Percentiles rank a stretch among this genome's conserved stretches.
Evolutionary conservation across 1,139 yeast species (phyloP).

Genomic region (Suhomyces ambrosiae): DNA sequence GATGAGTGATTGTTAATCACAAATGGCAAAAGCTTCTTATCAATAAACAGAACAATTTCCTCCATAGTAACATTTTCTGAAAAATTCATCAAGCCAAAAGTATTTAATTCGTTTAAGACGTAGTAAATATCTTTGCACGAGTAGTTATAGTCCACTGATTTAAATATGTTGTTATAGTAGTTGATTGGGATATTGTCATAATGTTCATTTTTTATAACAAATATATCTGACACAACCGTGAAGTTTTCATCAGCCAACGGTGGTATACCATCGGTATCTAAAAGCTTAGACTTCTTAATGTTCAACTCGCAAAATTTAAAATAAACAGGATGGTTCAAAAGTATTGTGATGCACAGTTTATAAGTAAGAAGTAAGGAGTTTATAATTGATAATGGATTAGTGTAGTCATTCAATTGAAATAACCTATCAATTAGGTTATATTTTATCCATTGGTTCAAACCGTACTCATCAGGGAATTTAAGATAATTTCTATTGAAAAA

Average conservation of each 20-base stretch:
- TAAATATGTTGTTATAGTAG: conserved; percentile 7
- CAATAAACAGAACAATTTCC: conserved; percentile 6
- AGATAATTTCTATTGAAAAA: conserved; percentile 14
- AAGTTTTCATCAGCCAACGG: not conserved
- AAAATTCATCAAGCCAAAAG: not conserved
- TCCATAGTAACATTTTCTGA: not conserved
- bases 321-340: conserved; percentile 11
- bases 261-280: not conserved
- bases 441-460: conserved; percentile 21
- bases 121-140: conserved; percentile 11
- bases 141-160: conserved; percentile 9
- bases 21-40: conserved; percentile 6
- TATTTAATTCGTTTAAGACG: conserved; percentile 1
- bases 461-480: conserved; percentile 27
- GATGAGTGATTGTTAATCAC: not conserved
- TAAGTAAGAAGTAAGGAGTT: conserved; percentile 10
- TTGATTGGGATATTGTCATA: conserved; percentile 4
- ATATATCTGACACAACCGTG: conserved; percentile 4
- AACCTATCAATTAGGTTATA: conserved; percentile 10
- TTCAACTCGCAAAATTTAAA: conserved; percentile 7
- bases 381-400: conserved; percentile 9
- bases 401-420: conserved; percentile 4
- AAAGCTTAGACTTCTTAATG: conserved; percentile 3
- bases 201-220: conserved; percentile 6
- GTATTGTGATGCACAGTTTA: conserved; percentile 8